A percentile compares a stretch with the other conserved stretches of the same genome.
Conservation (phyloP, 2,329 filamentous ascomycete species). For the Capronia epimyces region DNA sequence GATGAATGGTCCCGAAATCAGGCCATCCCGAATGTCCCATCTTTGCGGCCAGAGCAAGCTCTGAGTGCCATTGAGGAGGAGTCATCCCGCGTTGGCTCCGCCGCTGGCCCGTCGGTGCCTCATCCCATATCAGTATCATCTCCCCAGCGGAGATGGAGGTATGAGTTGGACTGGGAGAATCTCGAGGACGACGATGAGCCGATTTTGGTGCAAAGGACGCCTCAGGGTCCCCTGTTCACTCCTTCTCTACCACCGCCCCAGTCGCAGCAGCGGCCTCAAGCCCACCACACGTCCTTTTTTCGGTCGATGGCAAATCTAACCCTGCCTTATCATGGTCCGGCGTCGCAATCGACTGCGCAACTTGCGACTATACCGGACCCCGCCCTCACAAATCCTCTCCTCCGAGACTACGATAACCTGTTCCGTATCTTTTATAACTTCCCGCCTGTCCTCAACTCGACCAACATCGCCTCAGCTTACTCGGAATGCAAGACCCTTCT, state of each 20-base stretch:
- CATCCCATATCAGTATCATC: constrained; percentile 28
- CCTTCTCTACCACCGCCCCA: constrained; percentile 34
- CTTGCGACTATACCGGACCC: constrained; percentile 52
- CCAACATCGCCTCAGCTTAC: constrained; percentile 89
- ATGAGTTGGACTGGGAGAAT: constrained; percentile 74
- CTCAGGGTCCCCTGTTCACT: constrained; percentile 19
- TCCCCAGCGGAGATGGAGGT: constrained; percentile 68
- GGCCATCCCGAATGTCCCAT: constrained; percentile 26
- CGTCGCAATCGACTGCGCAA: constrained; percentile 50
- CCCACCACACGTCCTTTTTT: constrained; percentile 66
- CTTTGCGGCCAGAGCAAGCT: constrained; percentile 34
- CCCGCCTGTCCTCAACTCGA: constrained; percentile 69
- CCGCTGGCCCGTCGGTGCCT: background rate
- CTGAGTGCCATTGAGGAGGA: constrained; percentile 51
- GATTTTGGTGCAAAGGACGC: constrained; percentile 71
- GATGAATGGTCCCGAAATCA: constrained; percentile 63
- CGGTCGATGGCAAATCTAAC: constrained; percentile 79
- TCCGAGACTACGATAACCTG: constrained; percentile 91
- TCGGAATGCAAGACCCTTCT: constrained; percentile 89
- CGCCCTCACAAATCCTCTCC: constrained; percentile 62
- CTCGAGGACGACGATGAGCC: constrained; percentile 65
- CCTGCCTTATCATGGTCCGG: constrained; percentile 38
- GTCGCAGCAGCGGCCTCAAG: constrained; percentile 52
- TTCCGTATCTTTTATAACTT: constrained; percentile 97
- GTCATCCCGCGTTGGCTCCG: constrained; percentile 35